Evolutionary conservation across 192 early-diverging fungal genomes (phyloP), one percentile per base, ranked within the genome.

Genomic region (Umbelopsis isabellina): DNA sequence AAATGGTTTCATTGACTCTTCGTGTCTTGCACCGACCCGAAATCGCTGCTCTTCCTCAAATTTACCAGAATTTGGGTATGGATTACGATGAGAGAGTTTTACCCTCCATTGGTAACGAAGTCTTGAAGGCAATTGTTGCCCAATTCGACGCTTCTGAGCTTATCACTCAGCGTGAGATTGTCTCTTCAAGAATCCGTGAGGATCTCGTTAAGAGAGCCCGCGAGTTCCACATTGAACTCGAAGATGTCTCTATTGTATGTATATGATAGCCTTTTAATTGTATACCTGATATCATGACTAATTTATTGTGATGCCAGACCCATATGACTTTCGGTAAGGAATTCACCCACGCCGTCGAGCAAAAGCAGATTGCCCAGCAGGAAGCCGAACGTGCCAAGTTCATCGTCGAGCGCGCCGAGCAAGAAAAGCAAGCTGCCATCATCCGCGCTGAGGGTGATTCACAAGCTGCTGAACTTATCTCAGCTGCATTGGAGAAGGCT

Each of bases 371-470:
- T 86, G 95, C 98, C 48, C 97, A 99, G 75, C 98, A 99, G 85
- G 98, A 98, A 79, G 98, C 98, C 51, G 98, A 99, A 82, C 93
- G 98, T 66, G 98, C 98, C 46, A 91, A 92, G 74, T 99, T 98
- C 84, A 88, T 98, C 61, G 98, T 99, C 30, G 98, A 99, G 78
- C 75, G 72, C 84, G 98, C 98, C 22, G 94, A 99, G 84, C 96
- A 98, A 83, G 98, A 99, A 79, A 98, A 96, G 85, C 87, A 90
- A 75, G 98, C 98, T 11, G 88, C 92, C 13, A 91, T 99, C 73
- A 99, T 99, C 81, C 88, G 95, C 50, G 98, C 98, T 68, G 98
- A 99, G 80, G 98, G 98, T 81, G 97, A 99, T 84, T 93, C 96
- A 25, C 84, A 89, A 68, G 98, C 98, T 48, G 98, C 98, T 22